A percentile compares a stretch with the other conserved stretches of the same genome.
Evolutionary conservation across 1,284 basidiomycete genomes (phyloP).

Genomic region (Tetrapyrgos nigripes): DNA sequence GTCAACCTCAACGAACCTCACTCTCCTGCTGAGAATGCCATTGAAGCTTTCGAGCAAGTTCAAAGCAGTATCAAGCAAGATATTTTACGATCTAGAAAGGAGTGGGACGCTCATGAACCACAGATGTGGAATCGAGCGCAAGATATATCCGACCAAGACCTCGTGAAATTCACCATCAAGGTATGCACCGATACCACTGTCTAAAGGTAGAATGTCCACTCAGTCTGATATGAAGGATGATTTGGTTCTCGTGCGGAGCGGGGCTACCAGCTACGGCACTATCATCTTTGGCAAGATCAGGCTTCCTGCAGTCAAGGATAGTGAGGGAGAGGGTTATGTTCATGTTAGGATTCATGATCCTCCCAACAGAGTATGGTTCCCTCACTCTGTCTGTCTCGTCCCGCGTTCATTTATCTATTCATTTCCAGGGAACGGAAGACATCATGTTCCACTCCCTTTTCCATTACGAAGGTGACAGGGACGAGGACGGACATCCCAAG

Average conservation of each 20-base stretch:
- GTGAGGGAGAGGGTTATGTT: slow-evolving; percentile 67
- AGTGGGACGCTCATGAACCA: slow-evolving; percentile 78
- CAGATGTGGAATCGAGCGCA: slow-evolving; percentile 72
- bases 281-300: slow-evolving; percentile 80
- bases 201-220: neutral
- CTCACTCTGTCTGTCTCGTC: neutral
- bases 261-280: slow-evolving; percentile 63
- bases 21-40: slow-evolving; percentile 58
- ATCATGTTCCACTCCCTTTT: slow-evolving; percentile 75
- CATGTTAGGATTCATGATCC: slow-evolving; percentile 82
- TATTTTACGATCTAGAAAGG: slow-evolving; percentile 65
- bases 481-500: slow-evolving; percentile 57
- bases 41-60: slow-evolving; percentile 67
- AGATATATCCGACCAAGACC: slow-evolving; percentile 55
- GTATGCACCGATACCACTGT: slow-evolving; percentile 14
- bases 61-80: slow-evolving; percentile 63
- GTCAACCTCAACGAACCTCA: slow-evolving; percentile 65
- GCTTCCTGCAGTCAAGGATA: slow-evolving; percentile 69
- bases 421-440: slow-evolving; percentile 62
- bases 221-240: slow-evolving; percentile 39
- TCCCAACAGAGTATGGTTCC: slow-evolving; percentile 70
- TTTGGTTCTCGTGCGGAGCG: slow-evolving; percentile 60
- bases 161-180: slow-evolving; percentile 59
- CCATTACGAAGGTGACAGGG: slow-evolving; percentile 64
- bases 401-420: neutral